Base-by-base conservation (phyloP, 139 green algal species). In the Chlorella ohadii region DNA sequence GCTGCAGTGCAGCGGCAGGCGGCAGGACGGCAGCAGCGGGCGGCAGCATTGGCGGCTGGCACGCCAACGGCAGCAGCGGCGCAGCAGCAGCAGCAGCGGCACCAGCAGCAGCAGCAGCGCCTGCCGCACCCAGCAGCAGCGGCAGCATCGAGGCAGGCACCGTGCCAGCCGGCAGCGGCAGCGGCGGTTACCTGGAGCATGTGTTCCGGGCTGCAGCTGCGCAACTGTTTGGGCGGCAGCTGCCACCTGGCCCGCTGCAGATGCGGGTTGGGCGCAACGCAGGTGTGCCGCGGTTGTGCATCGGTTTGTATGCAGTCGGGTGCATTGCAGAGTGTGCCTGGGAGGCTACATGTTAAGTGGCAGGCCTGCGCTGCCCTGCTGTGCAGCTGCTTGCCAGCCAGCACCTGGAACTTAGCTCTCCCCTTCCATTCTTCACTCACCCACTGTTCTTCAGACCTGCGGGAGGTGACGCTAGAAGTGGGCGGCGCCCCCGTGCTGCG, bases 161-260 rank as follows among this genome's bases (percentile, higher is more conserved):
- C 0, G 63, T 22, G 38, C 34, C 77, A 56, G 64, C 51, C 51
- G 23, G 59, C 34, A 31, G 38, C 3, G 88, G 89, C 25, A 92
- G 93, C 63, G 97, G 97, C 7, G 97, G 96, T 25, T 99, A 98
- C 83, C 61, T 95, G 59, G 93, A 99, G 44, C 91, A 90, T 70
- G 88, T 98, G 19, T 96, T 96, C 51, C 88, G 91, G 27, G 88
- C n/a, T 47, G 94, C 93, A 11, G 93, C 96, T 0, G 33, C 51
- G 85, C 78, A 93, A 88, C 88, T 99, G 80, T 96, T 93, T 84
- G 91, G 91, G 19, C 38, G 63, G 39, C 72, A 92, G 31, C 17
- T 98, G 63, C 90, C 91, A 7, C 47, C 78, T 0, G 92, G 91
- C n/a, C 88, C 91, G 13, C 85, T 99, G 84, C 82, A 87, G 11